Evolutionary conservation across 2,329 filamentous ascomycete species (phyloP), one percentile per base, ranked within the genome.

Genomic region (Aspergillus fumigatiaffinis): DNA sequence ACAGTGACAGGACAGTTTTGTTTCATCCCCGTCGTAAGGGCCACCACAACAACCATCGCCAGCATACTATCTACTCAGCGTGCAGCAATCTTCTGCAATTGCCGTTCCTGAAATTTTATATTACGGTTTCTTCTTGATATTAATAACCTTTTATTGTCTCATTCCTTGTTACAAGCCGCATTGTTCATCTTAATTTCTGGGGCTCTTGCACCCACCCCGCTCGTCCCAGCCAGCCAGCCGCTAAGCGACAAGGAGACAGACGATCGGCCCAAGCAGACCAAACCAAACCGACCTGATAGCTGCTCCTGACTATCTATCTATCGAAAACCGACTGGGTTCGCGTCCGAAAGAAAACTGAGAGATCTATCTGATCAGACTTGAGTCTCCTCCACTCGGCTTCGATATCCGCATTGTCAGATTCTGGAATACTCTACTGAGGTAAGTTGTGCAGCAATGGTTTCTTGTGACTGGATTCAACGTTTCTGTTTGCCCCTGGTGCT

Each of bases 181-280:
- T 38, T 12, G 32, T 17, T 14, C 14, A 17, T 58, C 53, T 58
- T 48, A 54, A 53, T 63, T 56, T 62, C 58, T 57, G 65, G 65
- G 62, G 60, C 58, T 53, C 63, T 65, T 57, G 61, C 61, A 65
- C 64, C 60, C 64, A 69, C 71, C 68, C 72, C 69, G 70, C 66
- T 66, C 66, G 66, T 68, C 67, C 66, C 68, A 69, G 60, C 65
- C 63, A 71, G 67, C 67, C 63, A 71, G 66, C 67, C 68, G 71
- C 71, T 73, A 73, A 73, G 71, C 73, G 72, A 75, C 72, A 72
- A 71, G 68, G 71, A 72, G 70, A 62, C 63, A 72, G 70, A 62
- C 63, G 60, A 71, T 69, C 69, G 62, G 63, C 60, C 63, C 63
- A 59, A 65, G 66, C 68, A 63, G 63, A 65, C 64, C 66, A 60